A percentile compares a stretch with the other conserved stretches of the same genome.
Evolutionary conservation across 345 rosid species (phyloP).

Genomic region (Geranium brycei): DNA sequence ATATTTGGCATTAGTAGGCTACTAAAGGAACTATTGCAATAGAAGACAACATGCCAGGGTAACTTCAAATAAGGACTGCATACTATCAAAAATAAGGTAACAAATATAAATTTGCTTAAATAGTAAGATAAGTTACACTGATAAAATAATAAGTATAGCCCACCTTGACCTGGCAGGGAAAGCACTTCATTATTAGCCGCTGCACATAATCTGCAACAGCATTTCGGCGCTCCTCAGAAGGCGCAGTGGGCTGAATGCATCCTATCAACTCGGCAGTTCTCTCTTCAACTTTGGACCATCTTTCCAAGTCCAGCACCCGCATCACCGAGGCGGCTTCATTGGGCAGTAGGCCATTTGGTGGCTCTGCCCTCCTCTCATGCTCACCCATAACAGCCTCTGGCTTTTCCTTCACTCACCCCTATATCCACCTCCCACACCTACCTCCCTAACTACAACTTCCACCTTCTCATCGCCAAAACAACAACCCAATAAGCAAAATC

Average conservation of each 20-base stretch:
- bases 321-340: not conserved
- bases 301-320: constrained; percentile 23
- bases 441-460: no score
- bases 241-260: constrained; percentile 71
- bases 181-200: constrained; percentile 64
- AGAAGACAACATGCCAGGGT: not conserved
- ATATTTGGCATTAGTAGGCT: not conserved
- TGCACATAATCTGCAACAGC: constrained; percentile 75
- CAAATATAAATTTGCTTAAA: no score
- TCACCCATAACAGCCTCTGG: not conserved
- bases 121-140: no score
- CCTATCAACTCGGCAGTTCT: constrained; percentile 68
- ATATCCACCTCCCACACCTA: no score
- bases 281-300: constrained; percentile 86
- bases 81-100: not conserved
- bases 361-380: not conserved
- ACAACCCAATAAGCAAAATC: no score
- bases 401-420: no score
- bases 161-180: constrained; percentile 49
- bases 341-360: not conserved
- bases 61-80: not conserved
- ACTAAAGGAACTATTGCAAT: not conserved
- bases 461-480: no score
- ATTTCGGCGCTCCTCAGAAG: constrained; percentile 70
- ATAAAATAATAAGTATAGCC: not conserved